phyloP scores from a whole-genome alignment of 176 grass and related monocot genomes.

The Tillandsia leiboldiana region DNA sequence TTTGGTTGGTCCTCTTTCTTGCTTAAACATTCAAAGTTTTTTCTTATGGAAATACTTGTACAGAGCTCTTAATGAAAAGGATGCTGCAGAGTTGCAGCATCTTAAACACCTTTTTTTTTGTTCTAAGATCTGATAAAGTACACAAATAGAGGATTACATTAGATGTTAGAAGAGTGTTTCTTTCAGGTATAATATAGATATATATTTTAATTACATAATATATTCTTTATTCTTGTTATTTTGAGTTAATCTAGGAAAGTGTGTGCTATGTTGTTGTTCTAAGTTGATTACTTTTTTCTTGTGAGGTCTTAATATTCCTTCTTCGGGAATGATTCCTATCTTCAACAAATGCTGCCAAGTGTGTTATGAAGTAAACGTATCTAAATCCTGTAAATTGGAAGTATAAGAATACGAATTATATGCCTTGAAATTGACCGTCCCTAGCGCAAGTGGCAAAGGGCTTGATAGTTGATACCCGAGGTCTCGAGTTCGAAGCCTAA shows the following conservation, averaged over 20 bases:
- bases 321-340: not conserved
- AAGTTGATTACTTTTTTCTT: not conserved
- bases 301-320: not conserved
- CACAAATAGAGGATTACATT: not conserved
- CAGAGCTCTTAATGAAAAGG: conserved; percentile 24
- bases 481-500: too few species aligned
- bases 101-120: not conserved
- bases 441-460: too few species aligned
- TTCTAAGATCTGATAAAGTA: not conserved
- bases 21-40: conserved; percentile 4
- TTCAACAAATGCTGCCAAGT: not conserved
- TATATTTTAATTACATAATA: too few species aligned
- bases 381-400: not conserved
- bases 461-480: too few species aligned
- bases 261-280: not conserved
- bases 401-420: not conserved
- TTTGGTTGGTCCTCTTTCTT: conserved; percentile 5
- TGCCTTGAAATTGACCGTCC: too few species aligned
- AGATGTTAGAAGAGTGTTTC: not conserved
- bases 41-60: conserved; percentile 32
- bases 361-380: not conserved
- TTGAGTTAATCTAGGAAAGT: too few species aligned
- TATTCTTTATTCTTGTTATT: too few species aligned
- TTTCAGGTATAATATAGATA: not conserved
- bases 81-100: conserved; percentile 9